These are phyloP conservation scores for Gossypium gossypioides DNA, from an alignment of 441 rosid species.

Conservation along the genomic window DNA sequence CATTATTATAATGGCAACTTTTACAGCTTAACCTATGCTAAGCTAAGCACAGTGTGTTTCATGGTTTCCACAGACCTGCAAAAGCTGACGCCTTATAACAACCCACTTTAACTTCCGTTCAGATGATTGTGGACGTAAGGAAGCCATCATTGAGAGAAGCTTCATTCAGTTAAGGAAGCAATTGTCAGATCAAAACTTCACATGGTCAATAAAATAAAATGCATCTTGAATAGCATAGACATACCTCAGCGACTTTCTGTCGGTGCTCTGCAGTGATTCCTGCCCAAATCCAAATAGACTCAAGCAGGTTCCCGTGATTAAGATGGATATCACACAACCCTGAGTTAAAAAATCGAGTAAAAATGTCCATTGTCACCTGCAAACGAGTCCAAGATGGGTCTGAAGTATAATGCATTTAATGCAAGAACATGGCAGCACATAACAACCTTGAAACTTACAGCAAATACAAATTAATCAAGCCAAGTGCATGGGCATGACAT, in stretches of 20 bases:
- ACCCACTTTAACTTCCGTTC: conserved; percentile 79
- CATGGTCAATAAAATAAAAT: conserved; percentile 8
- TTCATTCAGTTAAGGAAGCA: conserved; percentile 29
- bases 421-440: background rate
- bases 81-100: conserved; percentile 85
- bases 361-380: conserved; percentile 70
- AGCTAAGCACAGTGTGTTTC: background rate
- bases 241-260: conserved; percentile 87
- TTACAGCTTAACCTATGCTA: background rate
- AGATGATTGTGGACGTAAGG: conserved; percentile 87
- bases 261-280: conserved; percentile 81
- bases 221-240: conserved; percentile 11
- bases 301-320: conserved; percentile 82
- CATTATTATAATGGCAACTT: background rate
- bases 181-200: conserved; percentile 21
- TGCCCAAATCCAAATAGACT: conserved; percentile 92
- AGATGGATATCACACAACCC: conserved; percentile 78
- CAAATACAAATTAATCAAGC: background rate
- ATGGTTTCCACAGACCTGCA: conserved; percentile 56
- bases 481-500: background rate
- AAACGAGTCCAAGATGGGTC: conserved; percentile 13
- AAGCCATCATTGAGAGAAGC: conserved; percentile 88
- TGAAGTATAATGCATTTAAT: background rate
- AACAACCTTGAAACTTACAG: background rate
- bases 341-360: conserved; percentile 44